These are phyloP conservation scores for Mycena metata DNA, from an alignment of 768 basidiomycete species.

Conservation along the genomic window DNA sequence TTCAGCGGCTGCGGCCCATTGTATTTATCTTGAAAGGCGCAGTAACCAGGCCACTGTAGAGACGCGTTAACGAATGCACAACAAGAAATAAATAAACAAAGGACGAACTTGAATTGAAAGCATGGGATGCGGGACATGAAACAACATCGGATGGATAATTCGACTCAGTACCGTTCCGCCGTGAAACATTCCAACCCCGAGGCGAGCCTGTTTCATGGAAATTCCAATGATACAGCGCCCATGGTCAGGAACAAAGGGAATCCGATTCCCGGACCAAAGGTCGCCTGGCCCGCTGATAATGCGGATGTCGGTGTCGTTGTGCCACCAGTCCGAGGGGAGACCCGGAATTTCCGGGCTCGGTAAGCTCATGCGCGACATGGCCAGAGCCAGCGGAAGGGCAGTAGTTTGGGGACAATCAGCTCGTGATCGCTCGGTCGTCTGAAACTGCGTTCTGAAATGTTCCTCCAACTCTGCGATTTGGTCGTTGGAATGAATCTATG, in stretches of 20 bases:
- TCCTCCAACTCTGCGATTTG: too few species aligned
- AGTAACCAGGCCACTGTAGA: conserved; percentile 29
- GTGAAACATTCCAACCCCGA: background rate
- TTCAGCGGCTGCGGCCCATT: background rate
- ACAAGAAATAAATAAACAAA: too few species aligned
- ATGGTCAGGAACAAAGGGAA: conserved; percentile 13
- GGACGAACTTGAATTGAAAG: conserved; percentile 19
- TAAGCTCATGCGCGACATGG: too few species aligned
- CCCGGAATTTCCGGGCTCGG: background rate
- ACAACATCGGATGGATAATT: background rate
- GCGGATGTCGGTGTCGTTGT: background rate
- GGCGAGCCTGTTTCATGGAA: conserved; percentile 17
- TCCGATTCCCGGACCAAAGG: conserved; percentile 9
- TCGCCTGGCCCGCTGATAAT: conserved; percentile 7
- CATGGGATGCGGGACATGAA: conserved; percentile 9
- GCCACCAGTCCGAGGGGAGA: conserved; percentile 28
- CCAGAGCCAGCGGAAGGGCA: too few species aligned
- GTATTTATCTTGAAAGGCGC: background rate
- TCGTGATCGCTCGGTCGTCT: too few species aligned
- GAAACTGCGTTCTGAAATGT: too few species aligned
- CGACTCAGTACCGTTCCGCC: background rate
- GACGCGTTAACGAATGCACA: background rate
- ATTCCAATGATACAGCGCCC: background rate
- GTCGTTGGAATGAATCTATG: too few species aligned
- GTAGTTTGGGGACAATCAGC: too few species aligned